These are phyloP conservation scores for Rhizopogon vinicolor DNA, from an alignment of 768 basidiomycete genomes.

Conservation along the genomic window DNA sequence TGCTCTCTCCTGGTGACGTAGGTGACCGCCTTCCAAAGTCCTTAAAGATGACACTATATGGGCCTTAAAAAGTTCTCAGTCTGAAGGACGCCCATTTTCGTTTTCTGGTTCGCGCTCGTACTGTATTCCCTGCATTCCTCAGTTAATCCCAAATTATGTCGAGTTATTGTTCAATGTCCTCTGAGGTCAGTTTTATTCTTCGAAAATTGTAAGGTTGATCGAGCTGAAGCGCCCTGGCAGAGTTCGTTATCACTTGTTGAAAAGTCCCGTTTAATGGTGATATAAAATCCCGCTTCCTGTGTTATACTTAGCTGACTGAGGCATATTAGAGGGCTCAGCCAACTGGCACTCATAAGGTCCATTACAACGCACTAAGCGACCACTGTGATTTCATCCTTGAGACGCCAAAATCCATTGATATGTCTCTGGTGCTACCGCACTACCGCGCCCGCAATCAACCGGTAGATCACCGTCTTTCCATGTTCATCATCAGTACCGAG, in stretches of 20 bases:
- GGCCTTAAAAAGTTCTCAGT: conserved; percentile 2
- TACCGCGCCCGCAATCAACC: conserved; percentile 76
- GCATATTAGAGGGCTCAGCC: conserved; percentile 24
- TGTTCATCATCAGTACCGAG: conserved; percentile 55
- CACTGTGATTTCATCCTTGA: conserved; percentile 69
- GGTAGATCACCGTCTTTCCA: conserved; percentile 63
- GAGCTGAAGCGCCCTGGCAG: conserved; percentile 14
- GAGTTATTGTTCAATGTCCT: conserved; percentile 19
- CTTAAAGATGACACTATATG: conserved; percentile 5
- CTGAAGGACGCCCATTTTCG: conserved; percentile 2
- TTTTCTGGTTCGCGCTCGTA: neutral
- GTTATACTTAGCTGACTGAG: neutral
- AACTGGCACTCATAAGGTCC: conserved; percentile 56
- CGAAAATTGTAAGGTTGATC: neutral
- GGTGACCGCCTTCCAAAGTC: conserved; percentile 5
- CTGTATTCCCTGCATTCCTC: neutral
- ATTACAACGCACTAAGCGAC: conserved; percentile 54
- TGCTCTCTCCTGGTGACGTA: neutral
- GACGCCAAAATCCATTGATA: conserved; percentile 48
- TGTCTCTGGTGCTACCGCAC: conserved; percentile 70
- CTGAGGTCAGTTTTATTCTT: conserved; percentile 18
- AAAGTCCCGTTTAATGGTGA: conserved; percentile 13
- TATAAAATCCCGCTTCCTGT: neutral
- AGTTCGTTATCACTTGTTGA: conserved; percentile 19
- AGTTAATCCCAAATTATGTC: conserved; percentile 14